Conservation (phyloP, 352 stramenopile genomes). For the Phytophthora crassamura region DNA sequence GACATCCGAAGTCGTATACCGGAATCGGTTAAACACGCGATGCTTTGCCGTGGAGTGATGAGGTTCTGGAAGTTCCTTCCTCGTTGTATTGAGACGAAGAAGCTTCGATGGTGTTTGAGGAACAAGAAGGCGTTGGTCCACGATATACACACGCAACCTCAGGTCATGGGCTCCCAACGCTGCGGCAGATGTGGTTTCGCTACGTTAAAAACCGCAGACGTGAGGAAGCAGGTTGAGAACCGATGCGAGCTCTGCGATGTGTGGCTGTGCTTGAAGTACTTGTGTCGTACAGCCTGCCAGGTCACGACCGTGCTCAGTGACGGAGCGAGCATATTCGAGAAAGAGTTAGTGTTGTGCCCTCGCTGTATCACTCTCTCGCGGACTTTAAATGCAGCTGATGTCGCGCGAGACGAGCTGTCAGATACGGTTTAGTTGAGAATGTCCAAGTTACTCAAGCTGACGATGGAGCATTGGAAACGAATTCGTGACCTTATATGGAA, state of each 20-base stretch:
- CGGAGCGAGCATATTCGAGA: constrained; percentile 15
- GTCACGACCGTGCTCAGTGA: constrained; percentile 18
- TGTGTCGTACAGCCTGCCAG: constrained; percentile 26
- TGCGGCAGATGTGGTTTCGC: constrained; percentile 23
- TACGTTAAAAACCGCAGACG: constrained; percentile 5
- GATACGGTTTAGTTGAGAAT: background rate
- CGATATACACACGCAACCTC: constrained; percentile 12
- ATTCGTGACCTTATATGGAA: no score
- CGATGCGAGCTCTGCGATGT: constrained; percentile 26
- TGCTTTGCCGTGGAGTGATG: constrained; percentile 31
- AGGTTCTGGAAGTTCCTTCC: constrained; percentile 44
- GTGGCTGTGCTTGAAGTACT: constrained; percentile 35
- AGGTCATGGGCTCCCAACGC: constrained; percentile 17
- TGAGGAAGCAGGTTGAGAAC: constrained; percentile 8
- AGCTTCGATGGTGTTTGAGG: constrained; percentile 35
- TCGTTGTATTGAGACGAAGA: constrained; percentile 36
- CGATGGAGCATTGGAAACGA: background rate
- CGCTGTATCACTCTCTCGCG: constrained; percentile 22
- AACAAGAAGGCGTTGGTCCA: constrained; percentile 16
- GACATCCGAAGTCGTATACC: constrained; percentile 25
- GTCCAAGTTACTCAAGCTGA: constrained; percentile 4
- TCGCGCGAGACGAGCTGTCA: constrained; percentile 26
- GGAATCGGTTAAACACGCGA: constrained; percentile 27
- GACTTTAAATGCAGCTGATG: constrained; percentile 16
- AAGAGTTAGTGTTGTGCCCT: constrained; percentile 18